These are phyloP conservation scores for Entomortierella parvispora DNA, from an alignment of 192 early-diverging fungal species.

Conservation along the genomic window DNA sequence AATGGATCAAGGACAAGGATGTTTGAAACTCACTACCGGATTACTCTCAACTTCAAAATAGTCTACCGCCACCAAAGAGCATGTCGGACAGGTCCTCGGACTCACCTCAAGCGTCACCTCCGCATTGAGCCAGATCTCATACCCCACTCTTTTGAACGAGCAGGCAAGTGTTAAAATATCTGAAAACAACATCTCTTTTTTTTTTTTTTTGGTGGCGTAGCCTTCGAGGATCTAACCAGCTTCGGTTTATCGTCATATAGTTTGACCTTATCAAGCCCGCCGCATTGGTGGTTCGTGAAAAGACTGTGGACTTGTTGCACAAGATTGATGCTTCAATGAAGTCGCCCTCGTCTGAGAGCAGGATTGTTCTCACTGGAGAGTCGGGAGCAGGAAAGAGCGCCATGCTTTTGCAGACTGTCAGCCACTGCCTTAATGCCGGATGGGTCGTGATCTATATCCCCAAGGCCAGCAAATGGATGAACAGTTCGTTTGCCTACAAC, in stretches of 20 bases:
- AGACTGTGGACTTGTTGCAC: constrained; percentile 50
- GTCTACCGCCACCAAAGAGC: constrained; percentile 47
- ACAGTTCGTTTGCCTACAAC: constrained; percentile 57
- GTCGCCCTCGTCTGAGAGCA: constrained; percentile 40
- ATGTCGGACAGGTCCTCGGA: constrained; percentile 42
- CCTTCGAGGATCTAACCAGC: not conserved
- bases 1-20: too few species aligned
- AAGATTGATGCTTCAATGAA: constrained; percentile 48
- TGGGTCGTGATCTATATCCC: constrained; percentile 68
- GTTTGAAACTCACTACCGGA: too few species aligned
- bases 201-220: not conserved
- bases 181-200: not conserved
- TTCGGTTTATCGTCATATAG: constrained; percentile 13
- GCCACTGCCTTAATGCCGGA: constrained; percentile 51
- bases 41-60: too few species aligned
- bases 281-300: constrained; percentile 54
- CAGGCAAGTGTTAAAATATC: constrained; percentile 20
- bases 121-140: constrained; percentile 36
- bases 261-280: constrained; percentile 52
- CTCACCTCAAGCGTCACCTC: constrained; percentile 24
- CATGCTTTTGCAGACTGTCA: constrained; percentile 58
- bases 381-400: constrained; percentile 62
- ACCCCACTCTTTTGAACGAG: constrained; percentile 42
- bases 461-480: constrained; percentile 54
- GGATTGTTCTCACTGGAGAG: constrained; percentile 55